Evolutionary conservation across 805 yeast species (phyloP), one percentile per base, ranked within the genome.

Genomic region (Alloascoidea hylecoeti): DNA sequence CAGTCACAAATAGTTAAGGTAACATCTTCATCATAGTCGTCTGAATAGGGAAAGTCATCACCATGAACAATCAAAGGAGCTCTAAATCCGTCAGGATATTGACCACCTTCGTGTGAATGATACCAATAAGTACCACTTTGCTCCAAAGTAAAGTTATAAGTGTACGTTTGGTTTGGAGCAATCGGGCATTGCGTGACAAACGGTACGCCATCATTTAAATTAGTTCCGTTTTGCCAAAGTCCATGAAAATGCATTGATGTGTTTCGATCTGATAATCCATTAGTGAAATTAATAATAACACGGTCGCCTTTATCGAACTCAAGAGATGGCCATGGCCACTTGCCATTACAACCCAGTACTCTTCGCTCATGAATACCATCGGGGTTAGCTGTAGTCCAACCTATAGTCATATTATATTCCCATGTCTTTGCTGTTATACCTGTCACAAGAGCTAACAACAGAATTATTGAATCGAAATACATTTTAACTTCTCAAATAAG

Each of bases 91-190:
- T 92, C 97, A 57, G 92, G 86, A 50, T 86, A 86, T 60, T 88
- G 94, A 48, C 88, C 89, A 16, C 68, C 59, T 23, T 88, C 75
- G 61, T 92, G 98, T 18, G 97, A 84, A 60, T 92, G 98, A 66
- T 89, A 92, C 98, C 97, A 92, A 68, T 67, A 92, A 15, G 95
- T 72, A 51, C 98, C 98, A 41, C 67, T 74, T 60, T 92, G 96
- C 37, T 71, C 72, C 43, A 86, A 84, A 17, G 95, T 80, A 60
- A 92, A 92, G 65, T 89, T 86, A 67, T 92, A 92, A 44, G 78
- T 58, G 60, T 73, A 65, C 15, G 82, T 70, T 43, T 72, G 70
- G 39, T 80, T 80, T 4, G 94, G 80, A n/a, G 82, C 76, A 46
- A 85, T 78, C 18, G 95, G 94, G 68, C 97, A 92, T 60, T 88